These are phyloP conservation scores for Hypomontagnella monticulosa DNA, from an alignment of 495 filamentous ascomycete genomes.

Conservation along the genomic window DNA sequence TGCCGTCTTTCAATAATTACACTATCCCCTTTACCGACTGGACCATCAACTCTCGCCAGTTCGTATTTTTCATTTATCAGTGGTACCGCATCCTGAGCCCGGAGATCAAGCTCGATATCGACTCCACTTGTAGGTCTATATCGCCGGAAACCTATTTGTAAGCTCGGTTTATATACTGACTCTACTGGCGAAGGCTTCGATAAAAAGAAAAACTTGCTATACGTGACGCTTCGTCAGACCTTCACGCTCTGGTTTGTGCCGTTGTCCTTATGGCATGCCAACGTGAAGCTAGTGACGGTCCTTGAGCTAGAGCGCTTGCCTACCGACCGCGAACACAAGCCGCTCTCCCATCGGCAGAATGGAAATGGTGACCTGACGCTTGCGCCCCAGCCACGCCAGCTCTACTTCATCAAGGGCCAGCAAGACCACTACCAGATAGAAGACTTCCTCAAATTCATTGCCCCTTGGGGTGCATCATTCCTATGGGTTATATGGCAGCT, in stretches of 20 bases:
- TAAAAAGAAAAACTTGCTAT: slow-evolving; percentile 68
- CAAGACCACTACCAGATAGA: slow-evolving; percentile 86
- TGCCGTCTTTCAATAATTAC: slow-evolving; percentile 63
- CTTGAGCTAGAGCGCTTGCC: slow-evolving; percentile 62
- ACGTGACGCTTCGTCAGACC: slow-evolving; percentile 73
- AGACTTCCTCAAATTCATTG: slow-evolving; percentile 77
- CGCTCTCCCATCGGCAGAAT: not conserved
- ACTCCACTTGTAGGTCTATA: slow-evolving; percentile 68
- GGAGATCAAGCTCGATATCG: slow-evolving; percentile 71
- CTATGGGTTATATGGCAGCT: slow-evolving; percentile 66
- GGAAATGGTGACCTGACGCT: slow-evolving; percentile 8
- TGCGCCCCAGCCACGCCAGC: slow-evolving; percentile 16
- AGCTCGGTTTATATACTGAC: too few relatives aligned
- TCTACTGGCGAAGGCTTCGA: slow-evolving; percentile 67
- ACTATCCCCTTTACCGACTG: slow-evolving; percentile 54
- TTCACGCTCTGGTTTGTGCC: slow-evolving; percentile 83
- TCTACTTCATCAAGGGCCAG: slow-evolving; percentile 76
- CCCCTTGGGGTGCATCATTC: slow-evolving; percentile 56
- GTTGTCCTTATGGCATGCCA: slow-evolving; percentile 66
- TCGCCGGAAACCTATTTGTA: not conserved
- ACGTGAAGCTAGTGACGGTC: slow-evolving; percentile 77
- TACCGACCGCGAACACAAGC: slow-evolving; percentile 24
- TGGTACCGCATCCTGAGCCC: slow-evolving; percentile 90
- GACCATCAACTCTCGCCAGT: slow-evolving; percentile 63
- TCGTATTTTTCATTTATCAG: slow-evolving; percentile 75